These are phyloP conservation scores for Macrocybe gigantea DNA, from an alignment of 768 basidiomycete species.

Conservation along the genomic window DNA sequence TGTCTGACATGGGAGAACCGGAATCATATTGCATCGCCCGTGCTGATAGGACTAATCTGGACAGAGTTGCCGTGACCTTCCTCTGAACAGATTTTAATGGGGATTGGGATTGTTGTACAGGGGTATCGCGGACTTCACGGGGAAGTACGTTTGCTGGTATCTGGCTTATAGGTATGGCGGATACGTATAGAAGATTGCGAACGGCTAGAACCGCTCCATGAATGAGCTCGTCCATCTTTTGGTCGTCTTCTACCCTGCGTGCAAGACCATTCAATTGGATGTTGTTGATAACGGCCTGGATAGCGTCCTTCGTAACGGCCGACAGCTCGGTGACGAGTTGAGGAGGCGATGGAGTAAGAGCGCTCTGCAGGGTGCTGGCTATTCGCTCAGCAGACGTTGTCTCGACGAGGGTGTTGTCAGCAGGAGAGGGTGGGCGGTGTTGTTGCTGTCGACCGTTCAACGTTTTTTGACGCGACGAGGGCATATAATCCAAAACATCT, in stretches of 20 bases:
- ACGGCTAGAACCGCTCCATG: slow-evolving; percentile 62
- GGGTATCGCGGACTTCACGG: slow-evolving; percentile 39
- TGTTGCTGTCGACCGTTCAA: slow-evolving; percentile 18
- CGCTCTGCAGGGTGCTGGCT: slow-evolving; percentile 59
- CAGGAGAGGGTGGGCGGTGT: slow-evolving; percentile 7
- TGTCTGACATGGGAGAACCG: slow-evolving; percentile 53
- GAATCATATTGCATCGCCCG: slow-evolving; percentile 85
- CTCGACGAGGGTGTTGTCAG: slow-evolving; percentile 11
- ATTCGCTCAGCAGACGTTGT: slow-evolving; percentile 62
- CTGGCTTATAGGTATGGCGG: slow-evolving; percentile 54
- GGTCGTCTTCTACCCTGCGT: slow-evolving; percentile 49
- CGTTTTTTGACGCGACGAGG: slow-evolving; percentile 17
- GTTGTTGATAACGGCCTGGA: slow-evolving; percentile 57
- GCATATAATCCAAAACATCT: slow-evolving; percentile 41
- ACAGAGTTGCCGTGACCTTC: slow-evolving; percentile 84
- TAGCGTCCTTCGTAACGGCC: slow-evolving; percentile 49
- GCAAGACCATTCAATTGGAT: slow-evolving; percentile 40
- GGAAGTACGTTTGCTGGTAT: slow-evolving; percentile 52
- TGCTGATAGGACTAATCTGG: slow-evolving; percentile 85
- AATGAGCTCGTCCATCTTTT: slow-evolving; percentile 58
- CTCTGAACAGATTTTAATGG: slow-evolving; percentile 76
- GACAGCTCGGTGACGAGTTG: slow-evolving; percentile 59
- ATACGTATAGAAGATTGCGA: slow-evolving; percentile 69
- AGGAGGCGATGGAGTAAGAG: slow-evolving; percentile 50
- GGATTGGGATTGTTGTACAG: slow-evolving; percentile 41